Conservation (phyloP, 2,329 filamentous ascomycete species). For the Cladobotryum protrusum region DNA sequence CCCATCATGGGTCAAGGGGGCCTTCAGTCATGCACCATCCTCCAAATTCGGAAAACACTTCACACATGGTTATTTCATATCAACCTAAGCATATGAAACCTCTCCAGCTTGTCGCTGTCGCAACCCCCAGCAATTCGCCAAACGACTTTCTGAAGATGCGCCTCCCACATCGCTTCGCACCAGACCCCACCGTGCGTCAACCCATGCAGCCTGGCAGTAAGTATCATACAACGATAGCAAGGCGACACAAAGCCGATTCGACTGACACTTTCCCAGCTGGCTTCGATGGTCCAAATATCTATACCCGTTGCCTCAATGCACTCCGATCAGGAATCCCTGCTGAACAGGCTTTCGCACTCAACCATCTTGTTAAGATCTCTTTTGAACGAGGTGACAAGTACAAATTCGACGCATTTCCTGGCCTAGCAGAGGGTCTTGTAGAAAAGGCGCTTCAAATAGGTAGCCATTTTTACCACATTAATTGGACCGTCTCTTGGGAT, state of each 20-base stretch:
- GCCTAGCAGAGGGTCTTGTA: conserved; percentile 80
- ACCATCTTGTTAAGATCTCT: conserved; percentile 92
- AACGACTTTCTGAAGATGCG: conserved; percentile 49
- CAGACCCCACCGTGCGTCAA: conserved; percentile 31
- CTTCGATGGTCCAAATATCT: conserved; percentile 80
- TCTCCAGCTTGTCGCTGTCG: conserved; percentile 64
- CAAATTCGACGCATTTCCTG: conserved; percentile 85
- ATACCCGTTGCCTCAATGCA: conserved; percentile 78
- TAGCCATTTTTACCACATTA: conserved; percentile 71
- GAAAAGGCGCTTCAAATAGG: conserved; percentile 78
- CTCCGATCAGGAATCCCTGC: conserved; percentile 71
- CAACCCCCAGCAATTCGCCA: conserved; percentile 69
- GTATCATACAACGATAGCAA: conserved; percentile 20
- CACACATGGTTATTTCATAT: conserved; percentile 59
- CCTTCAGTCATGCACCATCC: conserved; percentile 46
- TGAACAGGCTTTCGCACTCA: conserved; percentile 88
- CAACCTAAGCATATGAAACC: conserved; percentile 59
- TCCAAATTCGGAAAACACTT: conserved; percentile 49
- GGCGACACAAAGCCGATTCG: not conserved
- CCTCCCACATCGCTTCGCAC: conserved; percentile 35
- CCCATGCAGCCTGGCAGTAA: conserved; percentile 57
- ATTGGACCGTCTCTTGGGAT: conserved; percentile 72
- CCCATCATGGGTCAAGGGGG: conserved; percentile 31
- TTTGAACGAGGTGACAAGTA: conserved; percentile 94
- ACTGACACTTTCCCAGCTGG: conserved; percentile 33